These are phyloP conservation scores for Brassica carinata DNA, from an alignment of 345 rosid species.

Conservation along the genomic window DNA sequence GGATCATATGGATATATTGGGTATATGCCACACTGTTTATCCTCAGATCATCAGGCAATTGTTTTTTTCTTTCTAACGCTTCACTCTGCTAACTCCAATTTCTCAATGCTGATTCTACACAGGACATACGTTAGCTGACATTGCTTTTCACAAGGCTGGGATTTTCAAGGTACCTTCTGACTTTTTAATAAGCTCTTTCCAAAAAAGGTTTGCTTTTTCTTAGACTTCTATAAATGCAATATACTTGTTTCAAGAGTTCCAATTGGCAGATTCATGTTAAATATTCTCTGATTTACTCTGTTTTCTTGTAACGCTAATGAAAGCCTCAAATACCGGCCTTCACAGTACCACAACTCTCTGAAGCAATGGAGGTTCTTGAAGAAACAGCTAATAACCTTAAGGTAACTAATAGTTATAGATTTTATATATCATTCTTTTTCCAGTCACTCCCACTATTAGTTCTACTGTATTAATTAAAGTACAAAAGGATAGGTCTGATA, in stretches of 20 bases:
- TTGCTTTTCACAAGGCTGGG: constrained; percentile 90
- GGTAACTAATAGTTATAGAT: constrained; percentile 44
- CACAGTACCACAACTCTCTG: constrained; percentile 72
- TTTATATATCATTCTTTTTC: not conserved
- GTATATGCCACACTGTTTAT: constrained; percentile 42
- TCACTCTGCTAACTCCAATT: constrained; percentile 13
- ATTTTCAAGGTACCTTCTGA: constrained; percentile 74
- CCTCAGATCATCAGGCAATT: not conserved
- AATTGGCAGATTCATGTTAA: constrained; percentile 44
- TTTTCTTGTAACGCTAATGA: constrained; percentile 56
- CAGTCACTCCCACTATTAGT: not conserved
- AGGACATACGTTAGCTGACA: constrained; percentile 75
- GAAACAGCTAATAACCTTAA: constrained; percentile 52
- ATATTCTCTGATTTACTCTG: constrained; percentile 54
- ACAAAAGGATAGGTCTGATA: not conserved
- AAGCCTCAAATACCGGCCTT: constrained; percentile 91
- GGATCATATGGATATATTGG: constrained; percentile 80
- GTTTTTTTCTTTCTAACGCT: not conserved
- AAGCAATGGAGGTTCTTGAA: constrained; percentile 80
- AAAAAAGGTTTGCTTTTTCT: constrained; percentile 15
- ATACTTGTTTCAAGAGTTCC: constrained; percentile 33
- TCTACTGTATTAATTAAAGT: not conserved
- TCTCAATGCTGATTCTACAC: constrained; percentile 31
- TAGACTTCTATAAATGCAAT: constrained; percentile 21
- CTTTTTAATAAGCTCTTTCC: not conserved